phyloP scores from a whole-genome alignment of 2,329 filamentous ascomycete genomes.

The Graphiopsis chlorocephala region DNA sequence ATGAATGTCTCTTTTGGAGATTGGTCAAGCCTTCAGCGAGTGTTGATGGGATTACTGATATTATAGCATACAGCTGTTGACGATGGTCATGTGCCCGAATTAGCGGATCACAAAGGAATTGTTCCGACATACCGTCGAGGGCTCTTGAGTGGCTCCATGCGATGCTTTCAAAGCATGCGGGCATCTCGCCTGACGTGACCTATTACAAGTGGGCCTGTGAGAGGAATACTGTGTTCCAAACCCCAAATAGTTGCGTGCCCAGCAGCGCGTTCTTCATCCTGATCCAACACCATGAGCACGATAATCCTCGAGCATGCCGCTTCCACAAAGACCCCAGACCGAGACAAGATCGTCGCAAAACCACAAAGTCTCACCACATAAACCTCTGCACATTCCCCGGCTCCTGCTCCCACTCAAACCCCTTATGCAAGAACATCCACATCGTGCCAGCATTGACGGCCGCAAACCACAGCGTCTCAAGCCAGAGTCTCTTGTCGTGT shows the following conservation, averaged over 20 bases:
- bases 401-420: constrained; percentile 66
- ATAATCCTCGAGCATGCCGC: not conserved
- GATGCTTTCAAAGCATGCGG: not conserved
- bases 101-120: not conserved
- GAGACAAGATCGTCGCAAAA: not conserved
- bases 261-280: not conserved
- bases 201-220: not conserved
- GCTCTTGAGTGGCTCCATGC: not conserved
- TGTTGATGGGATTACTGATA: too few relatives aligned
- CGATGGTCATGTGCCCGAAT: not conserved
- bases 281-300: not conserved
- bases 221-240: not conserved
- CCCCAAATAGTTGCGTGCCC: not conserved
- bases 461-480: constrained; percentile 70
- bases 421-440: constrained; percentile 67
- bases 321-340: not conserved
- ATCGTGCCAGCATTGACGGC: constrained; percentile 64
- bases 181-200: not conserved
- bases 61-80: not conserved
- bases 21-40: not conserved
- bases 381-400: constrained; percentile 67
- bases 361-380: constrained; percentile 66
- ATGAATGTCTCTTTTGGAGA: not conserved
- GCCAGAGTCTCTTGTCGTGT: constrained; percentile 45
- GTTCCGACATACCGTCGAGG: not conserved